Percentiles rank a stretch among this genome's conserved stretches.
Conservation (phyloP, 106 monocot genomes). For the Dioscorea zingiberensis region DNA sequence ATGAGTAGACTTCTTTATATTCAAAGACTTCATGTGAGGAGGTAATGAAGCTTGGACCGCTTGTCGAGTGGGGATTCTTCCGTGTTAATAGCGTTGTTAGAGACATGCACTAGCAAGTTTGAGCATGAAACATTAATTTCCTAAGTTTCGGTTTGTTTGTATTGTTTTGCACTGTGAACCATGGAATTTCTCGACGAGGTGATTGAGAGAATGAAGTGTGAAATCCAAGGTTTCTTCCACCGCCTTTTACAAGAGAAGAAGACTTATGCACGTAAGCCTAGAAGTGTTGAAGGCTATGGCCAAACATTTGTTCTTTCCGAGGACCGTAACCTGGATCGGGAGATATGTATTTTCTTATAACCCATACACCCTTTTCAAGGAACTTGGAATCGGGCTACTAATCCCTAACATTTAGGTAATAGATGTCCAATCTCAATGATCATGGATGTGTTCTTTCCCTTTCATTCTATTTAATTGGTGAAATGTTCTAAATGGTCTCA, state of each 20-base stretch:
- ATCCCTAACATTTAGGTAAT: slow-evolving; percentile 30
- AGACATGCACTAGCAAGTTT: background rate
- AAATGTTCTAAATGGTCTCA: too few species aligned
- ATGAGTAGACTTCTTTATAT: slow-evolving; percentile 6
- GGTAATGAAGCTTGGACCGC: slow-evolving; percentile 11
- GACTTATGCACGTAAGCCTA: slow-evolving; percentile 3
- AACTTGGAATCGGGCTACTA: slow-evolving; percentile 20
- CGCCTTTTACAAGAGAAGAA: slow-evolving; percentile 23
- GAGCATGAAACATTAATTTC: background rate
- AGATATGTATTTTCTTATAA: slow-evolving; percentile 15
- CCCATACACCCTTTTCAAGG: slow-evolving; percentile 5
- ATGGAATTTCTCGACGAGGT: slow-evolving; percentile 11
- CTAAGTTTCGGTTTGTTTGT: background rate
- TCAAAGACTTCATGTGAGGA: slow-evolving; percentile 6
- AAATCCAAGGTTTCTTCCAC: slow-evolving; percentile 20
- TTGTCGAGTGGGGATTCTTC: slow-evolving; percentile 35
- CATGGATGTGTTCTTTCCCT: too few species aligned
- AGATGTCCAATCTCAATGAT: too few species aligned
- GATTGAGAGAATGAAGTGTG: slow-evolving; percentile 10
- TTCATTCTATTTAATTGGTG: too few species aligned
- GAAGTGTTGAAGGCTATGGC: slow-evolving; percentile 23
- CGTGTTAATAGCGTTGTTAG: slow-evolving; percentile 6
- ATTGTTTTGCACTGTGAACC: slow-evolving; percentile 16
- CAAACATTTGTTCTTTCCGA: slow-evolving; percentile 23
- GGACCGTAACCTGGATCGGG: slow-evolving; percentile 34